A percentile compares a stretch with the other conserved stretches of the same genome.
phyloP scores from a whole-genome alignment of 75 land plant species.

The Pinus albicaulis region DNA sequence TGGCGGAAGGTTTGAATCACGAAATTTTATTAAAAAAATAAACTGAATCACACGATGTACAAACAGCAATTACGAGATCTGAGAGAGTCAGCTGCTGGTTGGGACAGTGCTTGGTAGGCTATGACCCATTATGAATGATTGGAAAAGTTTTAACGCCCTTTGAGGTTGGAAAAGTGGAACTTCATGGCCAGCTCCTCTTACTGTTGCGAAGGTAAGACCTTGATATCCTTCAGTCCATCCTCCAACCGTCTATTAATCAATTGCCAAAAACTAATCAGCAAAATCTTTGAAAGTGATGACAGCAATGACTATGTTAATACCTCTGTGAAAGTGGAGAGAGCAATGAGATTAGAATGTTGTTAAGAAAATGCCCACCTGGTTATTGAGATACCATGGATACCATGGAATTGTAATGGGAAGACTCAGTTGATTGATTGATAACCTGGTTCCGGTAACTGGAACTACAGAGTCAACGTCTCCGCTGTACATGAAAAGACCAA shows the following conservation, averaged over 20 bases:
- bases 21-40: too few relatives aligned
- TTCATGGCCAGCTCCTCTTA: constrained; percentile 77
- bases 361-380: background rate
- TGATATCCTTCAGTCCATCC: constrained; percentile 61
- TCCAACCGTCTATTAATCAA: constrained; percentile 18
- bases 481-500: constrained; percentile 15
- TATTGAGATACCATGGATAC: constrained; percentile 22
- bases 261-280: too few relatives aligned
- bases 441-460: constrained; percentile 53
- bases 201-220: constrained; percentile 61
- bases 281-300: too few relatives aligned
- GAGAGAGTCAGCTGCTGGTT: too few relatives aligned
- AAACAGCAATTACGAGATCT: too few relatives aligned
- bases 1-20: too few relatives aligned
- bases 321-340: too few relatives aligned
- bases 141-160: constrained; percentile 18
- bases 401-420: constrained; percentile 23
- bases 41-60: too few relatives aligned
- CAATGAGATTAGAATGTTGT: too few relatives aligned
- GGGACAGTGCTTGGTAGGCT: background rate
- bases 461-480: constrained; percentile 51
- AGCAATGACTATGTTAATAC: too few relatives aligned
- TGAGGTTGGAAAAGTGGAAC: constrained; percentile 41
- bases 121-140: constrained; percentile 1
- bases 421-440: constrained; percentile 26